Percentiles rank a stretch among this genome's conserved stretches.
Evolutionary conservation across 1,139 yeast genomes (phyloP).

Genomic region (Zygoascus sp.): DNA sequence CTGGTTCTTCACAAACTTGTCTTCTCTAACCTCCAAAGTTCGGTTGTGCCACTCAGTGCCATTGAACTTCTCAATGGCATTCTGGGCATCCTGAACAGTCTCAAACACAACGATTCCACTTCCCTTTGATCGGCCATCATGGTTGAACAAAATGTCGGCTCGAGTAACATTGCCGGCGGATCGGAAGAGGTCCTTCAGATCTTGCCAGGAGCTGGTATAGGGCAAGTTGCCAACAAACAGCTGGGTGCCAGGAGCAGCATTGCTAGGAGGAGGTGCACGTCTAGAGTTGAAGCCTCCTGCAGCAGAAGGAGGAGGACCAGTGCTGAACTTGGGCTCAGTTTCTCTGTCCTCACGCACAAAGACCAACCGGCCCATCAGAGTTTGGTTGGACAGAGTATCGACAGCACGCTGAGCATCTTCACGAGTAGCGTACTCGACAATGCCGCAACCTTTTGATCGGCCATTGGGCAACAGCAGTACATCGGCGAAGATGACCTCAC

Average conservation of each 20-base stretch:
- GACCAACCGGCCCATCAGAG: conserved; percentile 71
- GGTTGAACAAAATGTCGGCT: conserved; percentile 71
- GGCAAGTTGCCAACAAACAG: conserved; percentile 82
- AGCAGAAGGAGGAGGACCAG: conserved; percentile 21
- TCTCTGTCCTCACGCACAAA: conserved; percentile 70
- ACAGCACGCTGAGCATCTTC: conserved; percentile 77
- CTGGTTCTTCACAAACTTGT: conserved; percentile 43
- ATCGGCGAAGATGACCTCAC: conserved; percentile 79
- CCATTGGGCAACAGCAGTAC: conserved; percentile 79
- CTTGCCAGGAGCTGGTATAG: conserved; percentile 76
- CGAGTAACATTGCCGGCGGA: conserved; percentile 70
- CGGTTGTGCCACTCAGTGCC: conserved; percentile 92
- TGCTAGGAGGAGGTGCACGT: conserved; percentile 12
- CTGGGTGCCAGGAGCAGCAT: conserved; percentile 42
- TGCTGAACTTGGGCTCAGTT: conserved; percentile 26
- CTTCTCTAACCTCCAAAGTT: conserved; percentile 64
- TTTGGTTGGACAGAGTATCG: conserved; percentile 59
- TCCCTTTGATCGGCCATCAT: conserved; percentile 77
- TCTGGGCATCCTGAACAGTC: conserved; percentile 76
- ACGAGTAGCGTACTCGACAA: conserved; percentile 73
- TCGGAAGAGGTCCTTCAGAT: conserved; percentile 77
- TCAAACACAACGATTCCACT: conserved; percentile 89
- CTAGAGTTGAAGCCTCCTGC: conserved; percentile 20
- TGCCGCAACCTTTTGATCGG: conserved; percentile 66
- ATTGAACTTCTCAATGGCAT: conserved; percentile 86